Evolutionary conservation across 768 basidiomycete genomes (phyloP).

Genomic region (Tulasnella sp.): DNA sequence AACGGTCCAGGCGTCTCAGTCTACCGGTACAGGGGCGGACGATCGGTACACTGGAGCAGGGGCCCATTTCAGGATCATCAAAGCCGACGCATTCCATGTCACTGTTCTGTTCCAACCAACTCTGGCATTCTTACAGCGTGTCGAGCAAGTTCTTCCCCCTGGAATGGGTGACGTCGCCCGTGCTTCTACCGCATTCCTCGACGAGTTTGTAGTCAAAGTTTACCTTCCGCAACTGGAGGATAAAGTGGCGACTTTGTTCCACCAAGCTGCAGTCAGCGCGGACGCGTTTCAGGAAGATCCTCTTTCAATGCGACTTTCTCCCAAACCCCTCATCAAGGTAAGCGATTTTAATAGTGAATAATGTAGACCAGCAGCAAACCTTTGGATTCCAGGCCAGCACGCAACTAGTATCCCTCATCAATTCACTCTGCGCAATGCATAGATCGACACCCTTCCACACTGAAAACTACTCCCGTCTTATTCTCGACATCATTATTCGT

Average conservation of each 20-base stretch:
- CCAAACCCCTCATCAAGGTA: conserved; percentile 80
- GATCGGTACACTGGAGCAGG: conserved; percentile 73
- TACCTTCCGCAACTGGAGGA: conserved; percentile 96
- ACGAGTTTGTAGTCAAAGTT: conserved; percentile 90
- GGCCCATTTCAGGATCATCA: conserved; percentile 82
- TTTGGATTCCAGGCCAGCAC: conserved; percentile 68
- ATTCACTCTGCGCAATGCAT: conserved; percentile 90
- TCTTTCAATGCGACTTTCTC: conserved; percentile 62
- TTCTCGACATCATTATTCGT: conserved; percentile 91
- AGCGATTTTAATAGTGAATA: conserved; percentile 29
- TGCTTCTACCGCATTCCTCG: conserved; percentile 72
- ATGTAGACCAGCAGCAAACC: conserved; percentile 16
- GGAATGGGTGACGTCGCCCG: conserved; percentile 63
- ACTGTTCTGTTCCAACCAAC: conserved; percentile 94
- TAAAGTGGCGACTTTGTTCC: conserved; percentile 85
- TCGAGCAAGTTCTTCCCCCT: conserved; percentile 71
- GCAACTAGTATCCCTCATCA: conserved; percentile 84
- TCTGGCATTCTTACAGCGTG: conserved; percentile 75
- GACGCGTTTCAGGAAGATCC: conserved; percentile 89
- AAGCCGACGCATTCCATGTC: conserved; percentile 93
- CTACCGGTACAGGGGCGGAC: conserved; percentile 61
- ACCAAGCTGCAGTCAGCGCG: conserved; percentile 76
- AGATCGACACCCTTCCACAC: conserved; percentile 90
- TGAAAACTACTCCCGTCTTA: conserved; percentile 92
- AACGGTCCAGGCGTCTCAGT: conserved; percentile 54